Conservation (phyloP, 768 basidiomycete species). For the Epithele typhae region DNA sequence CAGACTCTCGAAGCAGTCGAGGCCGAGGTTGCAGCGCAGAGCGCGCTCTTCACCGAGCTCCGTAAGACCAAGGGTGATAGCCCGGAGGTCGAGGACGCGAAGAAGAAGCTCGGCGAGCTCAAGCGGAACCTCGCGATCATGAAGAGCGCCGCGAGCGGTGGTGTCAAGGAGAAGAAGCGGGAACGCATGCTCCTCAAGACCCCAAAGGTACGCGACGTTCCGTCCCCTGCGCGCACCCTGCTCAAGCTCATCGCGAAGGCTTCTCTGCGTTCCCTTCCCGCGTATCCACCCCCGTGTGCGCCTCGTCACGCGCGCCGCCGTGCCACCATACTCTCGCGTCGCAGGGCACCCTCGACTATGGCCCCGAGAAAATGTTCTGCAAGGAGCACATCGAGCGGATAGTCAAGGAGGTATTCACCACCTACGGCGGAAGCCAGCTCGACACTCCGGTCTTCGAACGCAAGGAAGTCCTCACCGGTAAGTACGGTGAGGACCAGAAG, state of each 20-base stretch:
- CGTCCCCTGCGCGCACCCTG: neutral
- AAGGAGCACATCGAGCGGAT: constrained; percentile 86
- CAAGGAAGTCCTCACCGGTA: constrained; percentile 92
- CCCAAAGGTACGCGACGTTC: constrained; percentile 66
- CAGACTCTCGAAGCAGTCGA: constrained; percentile 37
- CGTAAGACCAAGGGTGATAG: constrained; percentile 49
- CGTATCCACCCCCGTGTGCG: neutral
- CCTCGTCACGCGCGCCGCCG: neutral
- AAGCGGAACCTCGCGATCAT: constrained; percentile 48
- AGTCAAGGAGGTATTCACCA: constrained; percentile 83
- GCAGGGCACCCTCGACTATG: constrained; percentile 95
- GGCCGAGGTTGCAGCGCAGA: constrained; percentile 53
- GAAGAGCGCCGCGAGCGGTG: constrained; percentile 28
- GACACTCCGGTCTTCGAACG: constrained; percentile 99
- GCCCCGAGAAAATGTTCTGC: constrained; percentile 88
- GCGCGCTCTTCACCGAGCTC: constrained; percentile 56
- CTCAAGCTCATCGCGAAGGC: constrained; percentile 16
- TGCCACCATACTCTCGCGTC: neutral
- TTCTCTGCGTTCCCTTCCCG: neutral
- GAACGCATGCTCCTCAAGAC: constrained; percentile 82
- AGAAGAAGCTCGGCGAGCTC: constrained; percentile 66
- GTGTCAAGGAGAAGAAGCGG: constrained; percentile 52
- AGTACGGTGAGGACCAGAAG: constrained; percentile 97
- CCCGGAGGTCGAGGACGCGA: constrained; percentile 51
- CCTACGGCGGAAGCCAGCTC: constrained; percentile 86